Conservation (phyloP, 148 eudicot genomes). For the Camellia lanceoleosa region DNA sequence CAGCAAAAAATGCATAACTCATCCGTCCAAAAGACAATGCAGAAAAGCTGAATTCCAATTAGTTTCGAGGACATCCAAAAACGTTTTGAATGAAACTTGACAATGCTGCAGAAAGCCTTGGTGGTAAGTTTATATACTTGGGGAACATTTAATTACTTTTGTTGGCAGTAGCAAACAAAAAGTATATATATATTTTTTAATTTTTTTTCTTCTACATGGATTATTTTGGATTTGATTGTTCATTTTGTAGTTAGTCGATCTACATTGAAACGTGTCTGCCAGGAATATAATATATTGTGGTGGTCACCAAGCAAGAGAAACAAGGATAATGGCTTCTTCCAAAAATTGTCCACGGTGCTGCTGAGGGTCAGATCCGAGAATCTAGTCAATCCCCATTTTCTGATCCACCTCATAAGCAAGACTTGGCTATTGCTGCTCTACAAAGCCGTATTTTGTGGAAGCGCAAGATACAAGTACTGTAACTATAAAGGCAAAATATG, state of each 20-base stretch:
- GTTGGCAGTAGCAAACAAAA: not conserved
- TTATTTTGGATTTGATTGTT: not conserved
- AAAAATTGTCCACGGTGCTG: not conserved
- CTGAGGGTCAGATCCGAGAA: not conserved
- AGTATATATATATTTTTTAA: not conserved
- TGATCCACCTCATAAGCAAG: not conserved
- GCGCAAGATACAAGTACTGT: not conserved
- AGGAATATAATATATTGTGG: not conserved
- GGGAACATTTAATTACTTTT: not conserved
- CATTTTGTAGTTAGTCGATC: slow-evolving; percentile 3
- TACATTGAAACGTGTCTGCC: slow-evolving; percentile 2
- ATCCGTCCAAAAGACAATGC: too few species aligned
- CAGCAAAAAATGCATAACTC: not conserved
- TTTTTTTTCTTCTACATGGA: not conserved
- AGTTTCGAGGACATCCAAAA: not conserved
- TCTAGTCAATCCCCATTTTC: not conserved
- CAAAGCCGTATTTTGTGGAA: not conserved
- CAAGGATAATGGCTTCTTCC: not conserved
- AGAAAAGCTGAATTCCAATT: not conserved
- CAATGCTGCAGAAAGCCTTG: slow-evolving; percentile 9
- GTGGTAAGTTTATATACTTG: not conserved
- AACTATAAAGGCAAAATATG: slow-evolving; percentile 1
- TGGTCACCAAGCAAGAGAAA: not conserved
- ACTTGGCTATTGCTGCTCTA: too few species aligned
- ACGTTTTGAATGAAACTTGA: not conserved